These are phyloP conservation scores for Fusarium poae DNA, from an alignment of 2,329 filamentous ascomycete species.

Conservation along the genomic window DNA sequence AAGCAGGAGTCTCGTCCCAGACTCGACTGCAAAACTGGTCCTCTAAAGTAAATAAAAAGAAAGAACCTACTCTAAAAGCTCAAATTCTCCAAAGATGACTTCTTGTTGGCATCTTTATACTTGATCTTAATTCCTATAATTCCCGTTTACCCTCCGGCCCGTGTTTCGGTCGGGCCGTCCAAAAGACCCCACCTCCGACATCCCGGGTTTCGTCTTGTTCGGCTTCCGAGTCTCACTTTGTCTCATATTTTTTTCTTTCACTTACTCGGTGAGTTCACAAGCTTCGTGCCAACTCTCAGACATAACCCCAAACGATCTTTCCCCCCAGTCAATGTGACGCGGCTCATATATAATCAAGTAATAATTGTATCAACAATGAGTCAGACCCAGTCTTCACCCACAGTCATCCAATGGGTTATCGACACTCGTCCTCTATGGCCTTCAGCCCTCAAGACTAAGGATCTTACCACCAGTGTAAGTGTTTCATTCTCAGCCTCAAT, in stretches of 20 bases:
- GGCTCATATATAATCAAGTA: background rate
- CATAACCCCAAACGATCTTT: slow-evolving; percentile 12
- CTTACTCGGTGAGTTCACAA: background rate
- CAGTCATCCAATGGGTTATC: slow-evolving; percentile 71
- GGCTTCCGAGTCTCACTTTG: slow-evolving; percentile 40
- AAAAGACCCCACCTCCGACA: slow-evolving; percentile 37
- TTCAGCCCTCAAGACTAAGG: slow-evolving; percentile 61
- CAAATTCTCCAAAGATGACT: background rate
- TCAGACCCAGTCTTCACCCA: slow-evolving; percentile 42
- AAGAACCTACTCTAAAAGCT: slow-evolving; percentile 26
- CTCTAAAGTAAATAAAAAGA: slow-evolving; percentile 6
- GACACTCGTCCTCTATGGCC: slow-evolving; percentile 72
- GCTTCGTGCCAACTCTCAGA: slow-evolving; percentile 1
- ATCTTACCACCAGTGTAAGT: slow-evolving; percentile 62
- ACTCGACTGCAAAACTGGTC: slow-evolving; percentile 40
- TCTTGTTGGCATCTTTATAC: slow-evolving; percentile 5
- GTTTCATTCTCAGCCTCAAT: background rate
- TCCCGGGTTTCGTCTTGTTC: slow-evolving; percentile 35
- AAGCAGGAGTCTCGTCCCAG: slow-evolving; percentile 30
- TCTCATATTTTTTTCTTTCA: slow-evolving; percentile 17
- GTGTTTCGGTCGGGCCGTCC: slow-evolving; percentile 31
- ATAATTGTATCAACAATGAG: slow-evolving; percentile 27
- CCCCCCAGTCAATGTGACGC: background rate
- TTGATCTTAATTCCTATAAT: background rate
- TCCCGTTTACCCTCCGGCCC: slow-evolving; percentile 21